phyloP scores from a whole-genome alignment of 805 yeast genomes.

The Spathaspora hagerdaliae region DNA sequence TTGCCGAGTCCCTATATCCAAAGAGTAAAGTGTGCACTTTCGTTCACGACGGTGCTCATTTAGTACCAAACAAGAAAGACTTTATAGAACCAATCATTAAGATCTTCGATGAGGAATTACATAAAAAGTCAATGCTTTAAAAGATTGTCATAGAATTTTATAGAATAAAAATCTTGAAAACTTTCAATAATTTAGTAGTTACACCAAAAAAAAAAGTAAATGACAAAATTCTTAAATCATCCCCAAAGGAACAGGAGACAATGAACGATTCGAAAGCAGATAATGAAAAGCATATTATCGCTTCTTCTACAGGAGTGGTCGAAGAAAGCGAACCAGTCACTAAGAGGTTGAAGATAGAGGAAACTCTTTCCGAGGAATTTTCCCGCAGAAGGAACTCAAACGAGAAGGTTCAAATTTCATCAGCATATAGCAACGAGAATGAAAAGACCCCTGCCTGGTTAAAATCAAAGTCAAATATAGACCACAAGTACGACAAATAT shows the following conservation, averaged over 20 bases:
- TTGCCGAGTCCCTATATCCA: constrained; percentile 17
- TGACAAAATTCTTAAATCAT: background rate
- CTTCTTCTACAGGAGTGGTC: background rate
- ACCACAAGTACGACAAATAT: constrained; percentile 37
- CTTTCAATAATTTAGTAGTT: background rate
- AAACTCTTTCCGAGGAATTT: constrained; percentile 17
- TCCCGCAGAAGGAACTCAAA: constrained; percentile 14
- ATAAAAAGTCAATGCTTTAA: constrained; percentile 7
- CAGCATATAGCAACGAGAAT: constrained; percentile 23
- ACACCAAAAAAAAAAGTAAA: background rate
- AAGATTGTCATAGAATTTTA: too few relatives aligned
- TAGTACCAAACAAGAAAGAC: constrained; percentile 18
- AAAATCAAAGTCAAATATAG: constrained; percentile 18
- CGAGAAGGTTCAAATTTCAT: constrained; percentile 5
- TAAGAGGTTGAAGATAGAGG: constrained; percentile 7
- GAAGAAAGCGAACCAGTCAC: background rate
- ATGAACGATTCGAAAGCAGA: too few relatives aligned
- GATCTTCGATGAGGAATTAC: constrained; percentile 8
- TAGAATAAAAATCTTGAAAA: background rate
- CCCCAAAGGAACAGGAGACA: too few relatives aligned
- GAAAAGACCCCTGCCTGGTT: constrained; percentile 38
- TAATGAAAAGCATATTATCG: too few relatives aligned
- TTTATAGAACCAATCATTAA: constrained; percentile 15
- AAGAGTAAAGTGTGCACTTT: constrained; percentile 11
- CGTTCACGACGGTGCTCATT: constrained; percentile 37